phyloP scores from a whole-genome alignment of 176 grass and related monocot genomes.

The Saccharum officinarum region DNA sequence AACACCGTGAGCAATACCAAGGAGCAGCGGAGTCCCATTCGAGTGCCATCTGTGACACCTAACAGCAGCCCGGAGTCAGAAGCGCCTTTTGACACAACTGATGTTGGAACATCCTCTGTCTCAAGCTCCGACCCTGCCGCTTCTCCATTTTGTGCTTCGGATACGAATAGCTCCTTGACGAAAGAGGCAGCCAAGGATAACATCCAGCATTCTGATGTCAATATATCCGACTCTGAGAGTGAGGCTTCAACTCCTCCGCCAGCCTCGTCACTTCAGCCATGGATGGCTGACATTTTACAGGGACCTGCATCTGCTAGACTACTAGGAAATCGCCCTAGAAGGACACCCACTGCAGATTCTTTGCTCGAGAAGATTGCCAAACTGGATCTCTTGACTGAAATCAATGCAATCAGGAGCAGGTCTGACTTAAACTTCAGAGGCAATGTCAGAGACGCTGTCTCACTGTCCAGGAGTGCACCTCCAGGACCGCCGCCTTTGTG shows the following conservation, averaged over 20 bases:
- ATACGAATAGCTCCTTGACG: conserved; percentile 40
- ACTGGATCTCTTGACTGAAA: conserved; percentile 60
- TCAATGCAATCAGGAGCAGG: conserved; percentile 59
- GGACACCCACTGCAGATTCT: conserved; percentile 58
- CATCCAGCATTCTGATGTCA: conserved; percentile 33
- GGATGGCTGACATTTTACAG: conserved; percentile 72
- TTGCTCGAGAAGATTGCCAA: conserved; percentile 71
- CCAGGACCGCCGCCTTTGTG: conserved; percentile 88
- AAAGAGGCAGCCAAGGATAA: conserved; percentile 41
- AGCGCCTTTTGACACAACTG: conserved; percentile 59
- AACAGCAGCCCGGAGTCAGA: conserved; percentile 67
- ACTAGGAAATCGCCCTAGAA: conserved; percentile 30
- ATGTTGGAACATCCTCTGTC: conserved; percentile 60
- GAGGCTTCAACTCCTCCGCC: conserved; percentile 50
- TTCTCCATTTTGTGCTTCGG: conserved; percentile 68
- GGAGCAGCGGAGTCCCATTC: conserved; percentile 34
- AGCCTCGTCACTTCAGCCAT: conserved; percentile 57
- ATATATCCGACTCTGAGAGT: conserved; percentile 56
- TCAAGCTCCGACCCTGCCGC: conserved; percentile 76
- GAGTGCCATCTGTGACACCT: conserved; percentile 57
- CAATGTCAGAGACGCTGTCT: conserved; percentile 76
- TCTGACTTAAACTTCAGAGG: conserved; percentile 84
- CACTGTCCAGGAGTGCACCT: conserved; percentile 61
- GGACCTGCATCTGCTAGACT: conserved; percentile 18
- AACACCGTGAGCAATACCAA: not conserved